Evolutionary conservation across 345 rosid genomes (phyloP), one percentile per base, ranked within the genome.

Genomic region (Gossypium raimondii): DNA sequence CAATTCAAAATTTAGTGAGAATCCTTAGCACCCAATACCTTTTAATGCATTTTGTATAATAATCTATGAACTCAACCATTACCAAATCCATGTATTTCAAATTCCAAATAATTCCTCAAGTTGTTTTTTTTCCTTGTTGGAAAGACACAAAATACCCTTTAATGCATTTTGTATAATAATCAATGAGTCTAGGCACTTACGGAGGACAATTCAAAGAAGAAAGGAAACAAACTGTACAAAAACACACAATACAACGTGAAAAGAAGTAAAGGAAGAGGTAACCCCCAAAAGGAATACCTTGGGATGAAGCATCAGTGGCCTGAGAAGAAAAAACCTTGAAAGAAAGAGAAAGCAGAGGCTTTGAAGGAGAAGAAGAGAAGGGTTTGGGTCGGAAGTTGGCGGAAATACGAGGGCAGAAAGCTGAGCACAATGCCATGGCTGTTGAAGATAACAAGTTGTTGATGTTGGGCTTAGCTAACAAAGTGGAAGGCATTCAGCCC

Each of bases 351-450:
- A 79, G 20, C 2, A 56, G 55, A 11, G 84, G 81, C 16, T 72
- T 84, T 3, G 80, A 51, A 73, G 83, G 69, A 59, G 78, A 75
- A 71, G 79, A 75, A 70, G 82, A 76, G 76, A 69, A 61, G 85
- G 90, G 88, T 60, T 60, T 83, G 41, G 81, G 57, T 80, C 74
- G 76, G 61, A 83, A 86, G 64, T 53, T 73, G 75, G n/a, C 14
- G 60, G 97, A 82, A 44, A 91, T 55, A 10, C 73, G 89, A 79
- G 96, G 86, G 80, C 86, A 84, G 73, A 89, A 90, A 81, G 83
- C 78, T 11, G 92, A 89, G 82, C 85, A 80, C 77, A 84, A 67
- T 43, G 89, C 86, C 93, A 91, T 90, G 77, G 87, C 78, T 60
- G 81, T 64, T 52, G 81, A 70, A 67, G 87, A 84, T 72, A 77